A percentile compares a stretch with the other conserved stretches of the same genome.
Conservation (phyloP, 345 rosid species). For the Laguncularia racemosa region DNA sequence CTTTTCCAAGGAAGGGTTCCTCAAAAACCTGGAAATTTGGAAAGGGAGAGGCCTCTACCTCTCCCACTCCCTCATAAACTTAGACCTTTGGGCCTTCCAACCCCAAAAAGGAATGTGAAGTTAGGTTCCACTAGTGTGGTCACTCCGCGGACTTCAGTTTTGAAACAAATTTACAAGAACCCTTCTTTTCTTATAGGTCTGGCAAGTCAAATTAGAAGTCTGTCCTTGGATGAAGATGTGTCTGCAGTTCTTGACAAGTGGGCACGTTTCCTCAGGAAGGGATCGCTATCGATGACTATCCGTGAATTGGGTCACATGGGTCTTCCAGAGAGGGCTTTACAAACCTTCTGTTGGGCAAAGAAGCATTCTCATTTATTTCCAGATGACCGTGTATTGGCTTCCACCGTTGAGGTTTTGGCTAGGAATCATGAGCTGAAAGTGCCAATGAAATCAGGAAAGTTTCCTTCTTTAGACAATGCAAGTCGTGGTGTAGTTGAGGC, state of each 20-base stretch:
- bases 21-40: conserved; percentile 53
- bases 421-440: conserved; percentile 51
- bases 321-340: conserved; percentile 69
- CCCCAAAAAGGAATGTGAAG: conserved; percentile 37
- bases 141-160: conserved; percentile 32
- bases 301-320: conserved; percentile 81
- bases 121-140: conserved; percentile 10
- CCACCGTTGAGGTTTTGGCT: conserved; percentile 67
- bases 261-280: conserved; percentile 60
- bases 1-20: conserved; percentile 73
- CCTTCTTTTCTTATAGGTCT: conserved; percentile 56
- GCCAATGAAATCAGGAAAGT: conserved; percentile 43
- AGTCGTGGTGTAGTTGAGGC: conserved; percentile 75
- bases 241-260: conserved; percentile 46
- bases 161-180: conserved; percentile 39
- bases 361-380: conserved; percentile 57
- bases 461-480: conserved; percentile 25
- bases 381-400: conserved; percentile 58
- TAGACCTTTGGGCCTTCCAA: conserved; percentile 60
- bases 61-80: conserved; percentile 72
- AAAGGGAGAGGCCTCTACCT: conserved; percentile 63
- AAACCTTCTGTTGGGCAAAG: conserved; percentile 80
- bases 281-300: conserved; percentile 61
- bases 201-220: conserved; percentile 56
- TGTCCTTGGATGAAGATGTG: conserved; percentile 38